Conservation (phyloP, 352 stramenopile species). For the Globisporangium nodosum region DNA sequence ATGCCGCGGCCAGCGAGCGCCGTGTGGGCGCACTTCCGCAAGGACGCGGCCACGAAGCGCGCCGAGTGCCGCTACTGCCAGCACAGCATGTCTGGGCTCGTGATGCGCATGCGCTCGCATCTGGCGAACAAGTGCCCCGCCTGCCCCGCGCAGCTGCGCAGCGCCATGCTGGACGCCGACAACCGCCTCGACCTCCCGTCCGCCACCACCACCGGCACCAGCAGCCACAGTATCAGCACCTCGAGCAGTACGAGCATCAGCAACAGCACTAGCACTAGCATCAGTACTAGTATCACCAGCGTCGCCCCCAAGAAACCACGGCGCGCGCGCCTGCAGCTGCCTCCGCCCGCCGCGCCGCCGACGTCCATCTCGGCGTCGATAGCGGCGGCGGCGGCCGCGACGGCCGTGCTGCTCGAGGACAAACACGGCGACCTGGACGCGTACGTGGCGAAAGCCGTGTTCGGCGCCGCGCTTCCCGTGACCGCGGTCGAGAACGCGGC, state of each 20-base stretch:
- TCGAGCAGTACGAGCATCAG: background rate
- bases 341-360: slow-evolving; percentile 9
- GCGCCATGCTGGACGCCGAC: slow-evolving; percentile 42
- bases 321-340: slow-evolving; percentile 9
- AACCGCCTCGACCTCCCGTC: slow-evolving; percentile 32
- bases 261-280: background rate
- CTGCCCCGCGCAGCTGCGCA: slow-evolving; percentile 40
- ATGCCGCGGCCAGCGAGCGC: slow-evolving; percentile 56
- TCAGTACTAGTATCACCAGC: background rate
- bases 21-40: slow-evolving; percentile 61
- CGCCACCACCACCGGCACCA: background rate
- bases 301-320: slow-evolving; percentile 19
- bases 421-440: slow-evolving; percentile 47
- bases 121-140: slow-evolving; percentile 50
- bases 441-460: slow-evolving; percentile 52
- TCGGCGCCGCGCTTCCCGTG: slow-evolving; percentile 47
- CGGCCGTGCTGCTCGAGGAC: slow-evolving; percentile 23
- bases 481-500: slow-evolving; percentile 44
- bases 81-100: slow-evolving; percentile 66
- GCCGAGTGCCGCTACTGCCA: slow-evolving; percentile 74
- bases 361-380: background rate
- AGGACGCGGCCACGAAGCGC: slow-evolving; percentile 51
- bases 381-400: background rate
- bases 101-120: slow-evolving; percentile 62
- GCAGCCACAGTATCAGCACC: background rate